Evolutionary conservation across 2,329 filamentous ascomycete genomes (phyloP), one percentile per base, ranked within the genome.

Genomic region (Apiospora phragmitis): DNA sequence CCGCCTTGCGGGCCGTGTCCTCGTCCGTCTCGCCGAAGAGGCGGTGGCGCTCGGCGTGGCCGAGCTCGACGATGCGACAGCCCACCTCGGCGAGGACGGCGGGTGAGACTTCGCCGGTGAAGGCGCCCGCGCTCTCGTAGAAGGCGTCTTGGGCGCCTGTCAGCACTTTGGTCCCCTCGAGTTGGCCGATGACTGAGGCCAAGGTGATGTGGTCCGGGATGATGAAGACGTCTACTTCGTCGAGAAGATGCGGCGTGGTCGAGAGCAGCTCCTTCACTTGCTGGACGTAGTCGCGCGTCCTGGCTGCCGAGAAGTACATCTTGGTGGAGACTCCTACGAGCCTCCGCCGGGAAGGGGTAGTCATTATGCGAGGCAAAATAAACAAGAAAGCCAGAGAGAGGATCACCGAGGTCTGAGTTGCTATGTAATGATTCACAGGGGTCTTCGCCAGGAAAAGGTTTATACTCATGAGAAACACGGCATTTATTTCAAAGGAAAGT

Each of bases 131-230:
- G 75, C 92, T 87, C 73, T 93, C 90, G 84, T 87, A 89, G 81
- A 90, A 91, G 73, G 89, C 89, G 81, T 96, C 91, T 79, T 97
- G 94, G 0, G 93, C 94, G 70, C 94, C 94, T 35, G 92, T 84
- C 65, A 88, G 83, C 77, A 95, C 84, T 11, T 78, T 70, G 66
- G 76, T 79, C n/a, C 81, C 77, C 45, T 82, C 77, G 45, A 92
- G 79, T 65, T 87, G 84, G 6, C 83, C 78, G 68, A 85, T 81
- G 16, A 87, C 85, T 1, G 85, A 81, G n/a, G 85, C 77, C 51
- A 95, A 84, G 16, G 91, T 90, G 69, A 95, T 81, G 78, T 94
- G 93, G 81, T 95, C 93, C 1, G 93, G 93, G 74, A 95, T 90
- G 75, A 95, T 83, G 80, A 94, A 94, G 75, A 95, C 73, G 72